Conservation (phyloP, 306 rosid genomes). For the Lablab purpureus region DNA sequence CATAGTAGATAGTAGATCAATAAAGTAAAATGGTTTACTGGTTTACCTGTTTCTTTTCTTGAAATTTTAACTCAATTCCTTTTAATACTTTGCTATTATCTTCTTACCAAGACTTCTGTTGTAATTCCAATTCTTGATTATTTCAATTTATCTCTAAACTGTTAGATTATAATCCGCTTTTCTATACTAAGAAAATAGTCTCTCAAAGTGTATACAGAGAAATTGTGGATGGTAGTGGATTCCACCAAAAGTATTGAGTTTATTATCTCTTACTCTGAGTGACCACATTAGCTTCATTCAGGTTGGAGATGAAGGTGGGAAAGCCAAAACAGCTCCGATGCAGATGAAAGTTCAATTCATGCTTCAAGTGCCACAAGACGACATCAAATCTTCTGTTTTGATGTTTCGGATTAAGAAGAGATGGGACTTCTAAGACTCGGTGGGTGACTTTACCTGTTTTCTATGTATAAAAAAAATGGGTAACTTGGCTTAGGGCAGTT, state of each 20-base stretch:
- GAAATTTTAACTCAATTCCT: neutral
- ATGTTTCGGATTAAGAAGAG: slow-evolving; percentile 96
- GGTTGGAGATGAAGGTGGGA: slow-evolving; percentile 95
- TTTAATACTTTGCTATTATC: neutral
- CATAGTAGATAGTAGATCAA: neutral
- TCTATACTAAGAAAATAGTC: slow-evolving; percentile 26
- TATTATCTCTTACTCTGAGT: slow-evolving; percentile 23
- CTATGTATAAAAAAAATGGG: slow-evolving; percentile 14
- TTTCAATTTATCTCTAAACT: slow-evolving; percentile 15
- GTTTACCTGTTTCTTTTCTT: slow-evolving; percentile 6
- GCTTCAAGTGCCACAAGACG: slow-evolving; percentile 97
- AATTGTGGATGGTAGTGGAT: slow-evolving; percentile 5
- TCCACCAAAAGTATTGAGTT: slow-evolving; percentile 4
- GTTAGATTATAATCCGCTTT: slow-evolving; percentile 22
- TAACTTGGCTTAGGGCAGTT: neutral
- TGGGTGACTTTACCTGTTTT: neutral
- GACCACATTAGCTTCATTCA: slow-evolving; percentile 49
- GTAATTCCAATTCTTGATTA: neutral
- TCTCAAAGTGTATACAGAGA: slow-evolving; percentile 20
- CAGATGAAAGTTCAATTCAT: slow-evolving; percentile 96
- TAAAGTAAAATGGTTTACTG: slow-evolving; percentile 29
- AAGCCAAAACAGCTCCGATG: slow-evolving; percentile 91
- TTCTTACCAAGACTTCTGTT: slow-evolving; percentile 21
- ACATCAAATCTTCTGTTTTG: slow-evolving; percentile 76
- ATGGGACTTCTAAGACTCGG: slow-evolving; percentile 75